Evolutionary conservation across 1,284 basidiomycete genomes (phyloP), one percentile per base, ranked within the genome.

Genomic region (Heterobasidion irregulare): DNA sequence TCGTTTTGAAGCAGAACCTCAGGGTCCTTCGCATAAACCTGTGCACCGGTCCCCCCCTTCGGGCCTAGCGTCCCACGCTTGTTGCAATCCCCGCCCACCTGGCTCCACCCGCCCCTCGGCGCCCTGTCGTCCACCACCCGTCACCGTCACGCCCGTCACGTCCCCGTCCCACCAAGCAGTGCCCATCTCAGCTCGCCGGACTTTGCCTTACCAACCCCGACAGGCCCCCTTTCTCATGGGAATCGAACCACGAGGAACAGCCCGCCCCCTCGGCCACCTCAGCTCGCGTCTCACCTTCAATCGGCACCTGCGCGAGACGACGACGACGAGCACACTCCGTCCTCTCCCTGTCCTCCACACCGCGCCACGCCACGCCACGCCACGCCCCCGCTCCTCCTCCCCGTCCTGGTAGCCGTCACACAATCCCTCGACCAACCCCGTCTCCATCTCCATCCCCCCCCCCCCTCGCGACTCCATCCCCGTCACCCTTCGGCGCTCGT

Each of bases 11-110:
- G 58, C 52, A 59, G n/a, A 56, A 47, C 49, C 53, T 60, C 61
- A 59, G 58, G 59, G 59, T 60, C 59, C 53, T 52, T 59, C 53
- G 35, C 59, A 55, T 56, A 51, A 59, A 54, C 58, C 58, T 60
- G 59, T 60, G 58, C 55, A 41, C 50, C 52, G 58, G 58, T 43
- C 38, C 44, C 52, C 50, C 45, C 52, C 53, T 48, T 54, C 56
- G 53, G 53, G 36, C 43, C 55, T 56, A 45, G 55, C 18, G 15
- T 52, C 59, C 55, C 59, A 60, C 54, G 38, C 38, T 41, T 7
- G 57, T n/a, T 18, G 32, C 33, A 36, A 18, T 36, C 49, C 6
- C 35, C 33, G 51, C 50, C 50, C 44, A 4, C 38, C 6, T 41
- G 38, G 38, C n/a, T 41, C 38, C 26, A 26, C 26, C 26, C 26